Evolutionary conservation across 2,329 filamentous ascomycete species (phyloP).

Genomic region (Camillea tinctor): DNA sequence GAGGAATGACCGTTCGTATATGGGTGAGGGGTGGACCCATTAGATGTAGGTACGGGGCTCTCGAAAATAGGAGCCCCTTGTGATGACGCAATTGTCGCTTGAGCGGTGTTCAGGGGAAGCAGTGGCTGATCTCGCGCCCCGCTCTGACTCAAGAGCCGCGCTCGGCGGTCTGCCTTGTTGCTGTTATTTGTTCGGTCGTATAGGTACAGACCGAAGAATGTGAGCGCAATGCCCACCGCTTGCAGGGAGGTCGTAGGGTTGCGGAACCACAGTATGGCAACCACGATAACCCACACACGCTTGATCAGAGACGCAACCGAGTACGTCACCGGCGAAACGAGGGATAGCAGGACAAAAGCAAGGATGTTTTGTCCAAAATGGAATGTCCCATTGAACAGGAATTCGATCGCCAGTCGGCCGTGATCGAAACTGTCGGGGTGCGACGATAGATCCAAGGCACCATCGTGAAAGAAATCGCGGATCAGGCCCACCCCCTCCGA

Average conservation of each 20-base stretch:
- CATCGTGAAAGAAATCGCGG: conserved; percentile 75
- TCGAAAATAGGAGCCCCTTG: conserved; percentile 37
- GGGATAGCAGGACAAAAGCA: conserved; percentile 86
- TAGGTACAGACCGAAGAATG: conserved; percentile 88
- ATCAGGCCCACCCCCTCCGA: conserved; percentile 79
- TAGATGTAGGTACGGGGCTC: conserved; percentile 34
- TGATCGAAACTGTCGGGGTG: conserved; percentile 71
- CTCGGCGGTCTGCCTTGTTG: conserved; percentile 82
- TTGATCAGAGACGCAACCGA: conserved; percentile 96
- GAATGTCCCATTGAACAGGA: conserved; percentile 93
- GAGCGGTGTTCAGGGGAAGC: conserved; percentile 61
- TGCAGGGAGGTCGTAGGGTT: conserved; percentile 83
- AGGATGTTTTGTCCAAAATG: conserved; percentile 97
- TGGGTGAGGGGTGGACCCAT: conserved; percentile 34
- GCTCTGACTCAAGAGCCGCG: conserved; percentile 61
- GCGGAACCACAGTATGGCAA: conserved; percentile 95
- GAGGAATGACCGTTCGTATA: conserved; percentile 48
- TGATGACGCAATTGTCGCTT: conserved; percentile 34
- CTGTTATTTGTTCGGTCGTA: conserved; percentile 91
- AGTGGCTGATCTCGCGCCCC: conserved; percentile 50
- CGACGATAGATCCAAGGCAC: conserved; percentile 63
- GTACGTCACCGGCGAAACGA: conserved; percentile 95
- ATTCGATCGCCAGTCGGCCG: conserved; percentile 75
- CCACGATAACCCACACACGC: conserved; percentile 92
- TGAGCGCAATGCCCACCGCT: conserved; percentile 80